phyloP scores from a whole-genome alignment of 805 yeast genomes.

The Tetrapisispora nanseiensis region DNA sequence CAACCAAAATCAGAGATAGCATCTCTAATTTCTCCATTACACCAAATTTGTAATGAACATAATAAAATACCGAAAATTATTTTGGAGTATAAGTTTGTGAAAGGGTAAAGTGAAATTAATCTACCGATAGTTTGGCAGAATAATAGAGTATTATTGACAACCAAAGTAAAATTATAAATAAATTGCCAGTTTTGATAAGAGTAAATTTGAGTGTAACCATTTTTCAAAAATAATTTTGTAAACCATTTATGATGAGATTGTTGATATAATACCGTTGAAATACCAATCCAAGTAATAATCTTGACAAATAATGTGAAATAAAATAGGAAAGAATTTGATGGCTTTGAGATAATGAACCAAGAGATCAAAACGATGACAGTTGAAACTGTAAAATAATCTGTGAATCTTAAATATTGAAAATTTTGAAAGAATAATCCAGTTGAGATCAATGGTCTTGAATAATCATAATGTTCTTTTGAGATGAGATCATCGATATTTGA shows the following conservation, averaged over 20 bases:
- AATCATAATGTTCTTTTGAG: slow-evolving; percentile 34
- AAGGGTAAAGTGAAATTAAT: slow-evolving; percentile 14
- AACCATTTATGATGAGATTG: slow-evolving; percentile 56
- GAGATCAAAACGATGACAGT: slow-evolving; percentile 35
- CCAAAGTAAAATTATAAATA: slow-evolving; percentile 42
- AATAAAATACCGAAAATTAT: slow-evolving; percentile 50
- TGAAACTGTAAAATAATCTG: slow-evolving; percentile 46
- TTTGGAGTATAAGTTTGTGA: slow-evolving; percentile 26
- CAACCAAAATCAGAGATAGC: slow-evolving; percentile 80
- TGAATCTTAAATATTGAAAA: slow-evolving; percentile 53
- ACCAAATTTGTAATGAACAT: slow-evolving; percentile 54
- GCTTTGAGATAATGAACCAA: slow-evolving; percentile 26
- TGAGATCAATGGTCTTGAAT: slow-evolving; percentile 48
- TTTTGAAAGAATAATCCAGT: slow-evolving; percentile 37
- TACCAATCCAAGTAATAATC: slow-evolving; percentile 39
- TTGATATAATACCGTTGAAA: slow-evolving; percentile 41
- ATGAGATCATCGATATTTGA: slow-evolving; percentile 29
- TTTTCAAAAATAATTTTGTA: slow-evolving; percentile 54
- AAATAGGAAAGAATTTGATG: slow-evolving; percentile 26
- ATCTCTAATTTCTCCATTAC: slow-evolving; percentile 54
- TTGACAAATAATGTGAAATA: slow-evolving; percentile 39
- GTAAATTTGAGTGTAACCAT: slow-evolving; percentile 52
- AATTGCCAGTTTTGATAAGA: slow-evolving; percentile 69
- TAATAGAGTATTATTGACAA: slow-evolving; percentile 50
- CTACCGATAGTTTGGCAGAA: slow-evolving; percentile 31